phyloP scores from a whole-genome alignment of 352 stramenopile genomes.

The Saprolegnia parasitica region DNA sequence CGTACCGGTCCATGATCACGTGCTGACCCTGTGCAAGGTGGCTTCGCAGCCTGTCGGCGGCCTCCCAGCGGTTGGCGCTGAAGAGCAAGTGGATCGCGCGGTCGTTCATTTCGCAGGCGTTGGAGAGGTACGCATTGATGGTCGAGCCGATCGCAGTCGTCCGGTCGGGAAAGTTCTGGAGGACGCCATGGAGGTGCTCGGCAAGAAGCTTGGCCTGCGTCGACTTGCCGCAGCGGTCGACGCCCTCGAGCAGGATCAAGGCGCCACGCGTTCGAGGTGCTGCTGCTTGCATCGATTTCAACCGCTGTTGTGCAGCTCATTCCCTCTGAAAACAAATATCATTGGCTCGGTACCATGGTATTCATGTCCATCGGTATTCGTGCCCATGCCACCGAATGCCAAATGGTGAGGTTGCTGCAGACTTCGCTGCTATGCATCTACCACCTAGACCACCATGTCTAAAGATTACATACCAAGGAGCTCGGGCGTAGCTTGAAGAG shows the following conservation, averaged over 20 bases:
- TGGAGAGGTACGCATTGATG: constrained; percentile 97
- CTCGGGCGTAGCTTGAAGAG: no score
- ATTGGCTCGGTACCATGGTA: no score
- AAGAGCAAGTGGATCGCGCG: constrained; percentile 98
- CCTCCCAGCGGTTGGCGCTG: constrained; percentile 99
- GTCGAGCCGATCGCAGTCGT: constrained; percentile 91
- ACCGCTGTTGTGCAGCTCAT: background rate
- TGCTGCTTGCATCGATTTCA: constrained; percentile 30
- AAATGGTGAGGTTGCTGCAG: no score
- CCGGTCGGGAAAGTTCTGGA: constrained; percentile 79
- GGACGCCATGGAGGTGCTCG: constrained; percentile 46
- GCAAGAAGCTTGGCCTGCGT: constrained; percentile 95
- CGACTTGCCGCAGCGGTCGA: constrained; percentile 99
- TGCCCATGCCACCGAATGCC: no score
- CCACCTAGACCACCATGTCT: no score
- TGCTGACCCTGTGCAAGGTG: constrained; percentile 79
- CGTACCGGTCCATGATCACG: constrained; percentile 96
- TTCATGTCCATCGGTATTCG: no score
- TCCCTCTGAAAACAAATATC: background rate
- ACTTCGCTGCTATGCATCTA: no score
- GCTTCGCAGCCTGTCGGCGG: constrained; percentile 61
- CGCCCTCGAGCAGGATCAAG: constrained; percentile 98
- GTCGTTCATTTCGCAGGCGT: constrained; percentile 90
- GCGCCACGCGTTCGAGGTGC: constrained; percentile 66
- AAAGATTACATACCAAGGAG: no score